phyloP scores from a whole-genome alignment of 2,329 filamentous ascomycete species.

The Trichoderma sp. region DNA sequence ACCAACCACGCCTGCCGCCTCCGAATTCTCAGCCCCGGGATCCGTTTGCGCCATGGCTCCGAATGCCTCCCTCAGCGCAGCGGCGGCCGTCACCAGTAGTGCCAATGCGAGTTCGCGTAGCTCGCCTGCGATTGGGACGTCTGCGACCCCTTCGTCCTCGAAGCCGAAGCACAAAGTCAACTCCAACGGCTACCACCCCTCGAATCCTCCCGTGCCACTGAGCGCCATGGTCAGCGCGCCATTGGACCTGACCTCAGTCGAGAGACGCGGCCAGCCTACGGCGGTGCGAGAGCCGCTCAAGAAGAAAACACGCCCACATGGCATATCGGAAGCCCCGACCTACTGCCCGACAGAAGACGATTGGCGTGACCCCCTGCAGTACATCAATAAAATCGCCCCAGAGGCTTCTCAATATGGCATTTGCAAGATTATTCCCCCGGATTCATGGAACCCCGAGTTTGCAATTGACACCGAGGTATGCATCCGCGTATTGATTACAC shows the following conservation, averaged over 20 bases:
- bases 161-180: conserved; percentile 57
- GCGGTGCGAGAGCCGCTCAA: conserved; percentile 75
- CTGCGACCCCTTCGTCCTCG: conserved; percentile 39
- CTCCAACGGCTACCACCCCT: conserved; percentile 55
- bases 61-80: conserved; percentile 42
- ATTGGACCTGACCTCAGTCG: conserved; percentile 85
- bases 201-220: conserved; percentile 53
- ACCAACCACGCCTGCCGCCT: conserved; percentile 22
- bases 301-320: conserved; percentile 77
- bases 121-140: conserved; percentile 49
- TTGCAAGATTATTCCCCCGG: conserved; percentile 92
- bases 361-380: conserved; percentile 91
- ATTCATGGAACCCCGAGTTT: conserved; percentile 91
- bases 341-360: conserved; percentile 90
- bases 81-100: conserved; percentile 42
- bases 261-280: conserved; percentile 82
- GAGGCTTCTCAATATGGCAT: conserved; percentile 88
- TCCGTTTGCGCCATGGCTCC: conserved; percentile 42
- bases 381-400: conserved; percentile 86
- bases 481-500: neutral
- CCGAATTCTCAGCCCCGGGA: conserved; percentile 14
- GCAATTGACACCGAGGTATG: conserved; percentile 92
- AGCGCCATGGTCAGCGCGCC: conserved; percentile 61
- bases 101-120: conserved; percentile 54
- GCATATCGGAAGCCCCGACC: conserved; percentile 84